Base-by-base conservation (phyloP, 1,284 basidiomycete genomes). In the Trametes hirsuta region DNA sequence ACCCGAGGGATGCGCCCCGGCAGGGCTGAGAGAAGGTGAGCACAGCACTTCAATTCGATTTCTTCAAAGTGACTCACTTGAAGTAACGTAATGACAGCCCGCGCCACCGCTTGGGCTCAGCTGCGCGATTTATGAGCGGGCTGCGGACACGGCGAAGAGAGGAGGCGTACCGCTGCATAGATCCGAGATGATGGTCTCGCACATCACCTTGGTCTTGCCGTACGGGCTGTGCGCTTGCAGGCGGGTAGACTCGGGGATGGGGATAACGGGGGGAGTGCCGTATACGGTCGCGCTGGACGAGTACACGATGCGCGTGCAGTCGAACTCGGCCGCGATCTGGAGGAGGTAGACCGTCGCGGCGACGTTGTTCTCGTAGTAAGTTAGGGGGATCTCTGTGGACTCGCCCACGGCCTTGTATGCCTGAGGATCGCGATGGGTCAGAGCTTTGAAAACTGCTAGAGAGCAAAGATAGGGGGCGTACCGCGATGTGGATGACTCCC, bases 271-370 rank as follows among this genome's bases (percentile, higher is more conserved):
- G 8, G 97, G 97, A 2, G 89, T 95, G 61, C 97, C 97, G 74
- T 99, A 99, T 37, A 99, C 97, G n/a, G 97, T 99, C 1, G 97
- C 97, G 24, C 95, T 97, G 11, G 96, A 98, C 1, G 95, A 98
- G 81, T 98, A 99, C 63, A 99, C 96, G 64, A 99, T 81, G 61
- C 93, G 86, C 62, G 84, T 83, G 79, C 90, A 93, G 59, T 89
- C 87, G 75, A 88, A 93, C 63, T 92, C 90, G 58, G 83, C 81
- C 95, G 98, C 98, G 65, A 85, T 79, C 79, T 95, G 87, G 49
- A 97, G 81, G 21, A 97, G 84, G 47, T 83, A 86, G 62, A 97
- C 77, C 2, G 94, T 95, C 10, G 93, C 95, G 39, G 83, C 77
- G 59, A 98, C 94, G 72, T 97, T 98, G 79, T 95, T 95, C 66